Evolutionary conservation across 2,329 filamentous ascomycete species (phyloP).

Genomic region (Alternaria sp.): DNA sequence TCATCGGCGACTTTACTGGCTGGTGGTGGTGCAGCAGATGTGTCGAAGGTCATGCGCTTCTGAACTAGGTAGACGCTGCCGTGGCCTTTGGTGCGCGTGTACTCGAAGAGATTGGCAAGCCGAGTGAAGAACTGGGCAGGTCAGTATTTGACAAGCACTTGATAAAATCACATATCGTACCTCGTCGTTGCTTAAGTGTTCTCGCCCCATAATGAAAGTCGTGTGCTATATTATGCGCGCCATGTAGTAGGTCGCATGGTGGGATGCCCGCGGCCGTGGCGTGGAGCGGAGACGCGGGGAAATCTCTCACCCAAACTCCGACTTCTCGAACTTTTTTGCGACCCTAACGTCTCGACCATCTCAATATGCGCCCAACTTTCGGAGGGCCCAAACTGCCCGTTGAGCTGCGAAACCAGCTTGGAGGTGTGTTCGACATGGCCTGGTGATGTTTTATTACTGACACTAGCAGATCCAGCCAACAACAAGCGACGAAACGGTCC

Average conservation of each 20-base stretch:
- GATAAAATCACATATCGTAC: constrained; percentile 53
- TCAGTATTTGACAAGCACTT: constrained; percentile 2
- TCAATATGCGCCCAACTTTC: constrained; percentile 50
- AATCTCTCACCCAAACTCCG: constrained; percentile 34
- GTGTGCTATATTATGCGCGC: constrained; percentile 31
- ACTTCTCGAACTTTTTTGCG: constrained; percentile 43
- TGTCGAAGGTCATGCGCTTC: constrained; percentile 67
- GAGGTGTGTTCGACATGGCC: constrained; percentile 18
- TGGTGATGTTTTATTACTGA: constrained; percentile 10
- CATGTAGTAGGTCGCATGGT: constrained; percentile 29
- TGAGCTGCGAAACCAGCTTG: constrained; percentile 56
- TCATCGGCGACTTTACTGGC: constrained; percentile 56
- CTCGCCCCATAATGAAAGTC: constrained; percentile 55
- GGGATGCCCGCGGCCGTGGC: constrained; percentile 27
- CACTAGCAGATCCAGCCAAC: constrained; percentile 37
- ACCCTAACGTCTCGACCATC: constrained; percentile 19
- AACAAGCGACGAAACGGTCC: constrained; percentile 32
- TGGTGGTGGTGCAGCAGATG: constrained; percentile 48
- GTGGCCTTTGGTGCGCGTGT: constrained; percentile 72
- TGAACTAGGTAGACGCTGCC: constrained; percentile 79
- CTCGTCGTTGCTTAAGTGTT: constrained; percentile 69
- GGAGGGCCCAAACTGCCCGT: constrained; percentile 57
- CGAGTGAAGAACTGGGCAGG: constrained; percentile 72
- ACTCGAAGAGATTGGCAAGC: constrained; percentile 72
- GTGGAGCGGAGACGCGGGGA: constrained; percentile 34